A percentile compares a stretch with the other conserved stretches of the same genome.
Evolutionary conservation across 1,284 basidiomycete genomes (phyloP).

Genomic region (Malassezia nana): DNA sequence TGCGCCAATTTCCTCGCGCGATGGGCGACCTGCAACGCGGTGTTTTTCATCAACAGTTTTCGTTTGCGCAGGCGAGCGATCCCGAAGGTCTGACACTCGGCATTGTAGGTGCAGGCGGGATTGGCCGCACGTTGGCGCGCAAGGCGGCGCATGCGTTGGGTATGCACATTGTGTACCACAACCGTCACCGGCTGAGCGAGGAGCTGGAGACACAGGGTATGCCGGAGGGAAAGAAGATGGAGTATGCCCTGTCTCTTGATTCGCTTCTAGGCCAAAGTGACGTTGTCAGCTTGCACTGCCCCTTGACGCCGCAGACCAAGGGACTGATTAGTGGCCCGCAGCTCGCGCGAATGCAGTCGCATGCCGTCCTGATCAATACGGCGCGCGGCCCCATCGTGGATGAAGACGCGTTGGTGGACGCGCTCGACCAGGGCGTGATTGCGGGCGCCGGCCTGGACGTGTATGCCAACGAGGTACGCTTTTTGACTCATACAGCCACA

Average conservation of each 20-base stretch:
- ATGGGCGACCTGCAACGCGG: slow-evolving; percentile 21
- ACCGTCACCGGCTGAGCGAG: slow-evolving; percentile 24
- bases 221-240: slow-evolving; percentile 24
- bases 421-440: slow-evolving; percentile 25
- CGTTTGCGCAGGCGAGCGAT: slow-evolving; percentile 26
- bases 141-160: slow-evolving; percentile 37
- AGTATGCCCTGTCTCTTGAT: slow-evolving; percentile 41
- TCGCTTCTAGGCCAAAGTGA: slow-evolving; percentile 49
- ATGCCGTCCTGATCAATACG: slow-evolving; percentile 52
- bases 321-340: slow-evolving; percentile 49
- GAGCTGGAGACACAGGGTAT: slow-evolving; percentile 40
- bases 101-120: slow-evolving; percentile 40
- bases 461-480: slow-evolving; percentile 72
- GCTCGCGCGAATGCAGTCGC: slow-evolving; percentile 48
- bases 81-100: slow-evolving; percentile 34
- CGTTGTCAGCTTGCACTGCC: slow-evolving; percentile 53
- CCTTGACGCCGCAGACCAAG: slow-evolving; percentile 49
- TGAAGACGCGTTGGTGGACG: slow-evolving; percentile 41
- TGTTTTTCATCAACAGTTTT: slow-evolving; percentile 30
- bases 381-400: slow-evolving; percentile 52
- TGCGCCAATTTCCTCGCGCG: slow-evolving; percentile 33
- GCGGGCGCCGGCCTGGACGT: slow-evolving; percentile 73
- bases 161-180: slow-evolving; percentile 40
- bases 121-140: slow-evolving; percentile 32
- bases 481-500: slow-evolving; percentile 16